Percentiles rank a stretch among this genome's conserved stretches.
phyloP scores from a whole-genome alignment of 495 filamentous ascomycete species.

The Podospora pseudopauciseta region DNA sequence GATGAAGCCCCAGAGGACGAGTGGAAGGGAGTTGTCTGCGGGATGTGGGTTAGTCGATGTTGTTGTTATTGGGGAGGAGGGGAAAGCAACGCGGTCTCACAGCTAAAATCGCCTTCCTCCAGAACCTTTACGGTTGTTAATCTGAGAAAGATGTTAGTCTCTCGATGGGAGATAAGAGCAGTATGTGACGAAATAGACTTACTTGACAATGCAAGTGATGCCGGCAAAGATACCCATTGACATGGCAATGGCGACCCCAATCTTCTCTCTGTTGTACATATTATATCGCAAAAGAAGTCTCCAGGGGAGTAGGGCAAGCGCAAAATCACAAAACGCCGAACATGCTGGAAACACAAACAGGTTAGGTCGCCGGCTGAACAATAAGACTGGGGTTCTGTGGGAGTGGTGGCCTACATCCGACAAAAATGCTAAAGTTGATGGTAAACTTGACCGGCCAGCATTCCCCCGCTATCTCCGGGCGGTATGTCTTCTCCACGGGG shows the following conservation, averaged over 20 bases:
- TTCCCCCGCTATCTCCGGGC: slow-evolving; percentile 20
- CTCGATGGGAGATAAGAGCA: neutral
- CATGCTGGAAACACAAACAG: slow-evolving; percentile 19
- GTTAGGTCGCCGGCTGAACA: neutral
- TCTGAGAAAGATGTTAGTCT: neutral
- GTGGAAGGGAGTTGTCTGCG: slow-evolving; percentile 22
- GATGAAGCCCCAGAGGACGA: slow-evolving; percentile 29
- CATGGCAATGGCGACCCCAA: slow-evolving; percentile 31
- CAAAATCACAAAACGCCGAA: slow-evolving; percentile 28
- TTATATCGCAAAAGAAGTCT: slow-evolving; percentile 23
- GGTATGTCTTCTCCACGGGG: slow-evolving; percentile 37
- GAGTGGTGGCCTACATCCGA: slow-evolving; percentile 14
- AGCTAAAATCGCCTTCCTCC: slow-evolving; percentile 25
- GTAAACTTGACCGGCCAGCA: slow-evolving; percentile 34
- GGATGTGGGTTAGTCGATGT: neutral
- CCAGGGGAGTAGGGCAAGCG: slow-evolving; percentile 29
- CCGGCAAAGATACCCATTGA: slow-evolving; percentile 33
- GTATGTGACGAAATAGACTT: neutral
- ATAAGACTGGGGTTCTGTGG: neutral
- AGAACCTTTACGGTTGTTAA: slow-evolving; percentile 19
- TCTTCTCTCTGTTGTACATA: slow-evolving; percentile 32
- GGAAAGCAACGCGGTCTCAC: slow-evolving; percentile 17
- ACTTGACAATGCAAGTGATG: slow-evolving; percentile 27
- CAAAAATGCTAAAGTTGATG: slow-evolving; percentile 17
- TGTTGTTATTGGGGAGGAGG: neutral